Evolutionary conservation across 2,329 filamentous ascomycete species (phyloP), one percentile per base, ranked within the genome.

Genomic region (Colletotrichum abscissum): DNA sequence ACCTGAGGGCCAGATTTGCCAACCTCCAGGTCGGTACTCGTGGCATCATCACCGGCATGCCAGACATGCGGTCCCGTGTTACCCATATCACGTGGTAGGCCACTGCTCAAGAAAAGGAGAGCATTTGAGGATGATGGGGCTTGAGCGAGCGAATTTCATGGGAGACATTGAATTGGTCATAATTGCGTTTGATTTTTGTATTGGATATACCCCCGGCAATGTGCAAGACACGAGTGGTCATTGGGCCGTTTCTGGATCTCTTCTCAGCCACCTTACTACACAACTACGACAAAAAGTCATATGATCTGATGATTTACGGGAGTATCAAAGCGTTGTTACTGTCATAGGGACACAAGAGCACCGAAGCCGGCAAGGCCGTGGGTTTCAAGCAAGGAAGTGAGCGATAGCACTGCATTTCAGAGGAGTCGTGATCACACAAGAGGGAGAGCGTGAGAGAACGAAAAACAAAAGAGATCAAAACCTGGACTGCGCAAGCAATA

Each of bases 1-100:
- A 91, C 76, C 82, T 91, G 60, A 86, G 87, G 38, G 82, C 86
- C 62, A 85, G 87, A 58, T 82, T 81, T 66, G 89, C 89, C 5
- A 80, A 82, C 11, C 80, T 91, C 30, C 81, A 85, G 72, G 88
- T 90, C 38, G 89, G 89, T n/a, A 88, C 88, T 9, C 82, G 89
- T 54, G 86, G 86, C 7, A 78, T 88, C n/a, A 84, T 82, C 5
- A 83, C 84, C 1, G 87, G 85, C 0, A 80, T 83, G 67, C 81
- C 80, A 1, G 88, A 91, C 76, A 75, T 83, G 38, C 87, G 88
- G 74, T 86, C 84, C 5, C 83, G 83, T n/a, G 79, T 81, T 54
- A 88, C 85, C 16, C 80, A 78, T 54, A 84, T 91, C 56, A 78
- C 68, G 11, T 91, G 89, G 89, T 89, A 72, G 63, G 28, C 33